phyloP scores from a whole-genome alignment of 148 eudicot genomes.

The Chenopodium suecicum region DNA sequence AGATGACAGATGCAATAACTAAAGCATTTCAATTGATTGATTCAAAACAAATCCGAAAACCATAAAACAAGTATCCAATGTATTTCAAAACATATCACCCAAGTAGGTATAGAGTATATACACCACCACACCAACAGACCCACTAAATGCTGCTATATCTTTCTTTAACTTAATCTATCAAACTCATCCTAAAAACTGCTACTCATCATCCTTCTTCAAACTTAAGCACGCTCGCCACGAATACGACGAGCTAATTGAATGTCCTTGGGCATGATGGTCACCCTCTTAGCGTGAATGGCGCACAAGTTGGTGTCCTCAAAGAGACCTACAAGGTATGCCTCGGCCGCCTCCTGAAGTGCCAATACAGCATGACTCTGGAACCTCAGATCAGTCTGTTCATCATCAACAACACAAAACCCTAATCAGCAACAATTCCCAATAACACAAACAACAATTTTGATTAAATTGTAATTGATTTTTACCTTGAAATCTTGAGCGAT shows the following conservation, averaged over 20 bases:
- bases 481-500: constrained; percentile 71
- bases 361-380: constrained; percentile 63
- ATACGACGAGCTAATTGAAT: constrained; percentile 48
- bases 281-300: constrained; percentile 52
- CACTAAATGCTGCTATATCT: too few species aligned
- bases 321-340: constrained; percentile 47
- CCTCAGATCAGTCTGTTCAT: constrained; percentile 45
- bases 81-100: too few species aligned
- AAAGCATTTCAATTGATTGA: too few species aligned
- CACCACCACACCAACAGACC: constrained; percentile 1
- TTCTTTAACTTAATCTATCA: too few species aligned
- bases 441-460: neutral
- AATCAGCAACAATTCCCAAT: neutral
- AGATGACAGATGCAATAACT: too few species aligned
- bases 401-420: neutral
- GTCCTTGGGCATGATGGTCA: constrained; percentile 53
- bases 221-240: constrained; percentile 52
- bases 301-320: constrained; percentile 47
- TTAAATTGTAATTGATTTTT: too few species aligned
- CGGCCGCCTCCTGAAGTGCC: constrained; percentile 55
- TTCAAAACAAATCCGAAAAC: too few species aligned
- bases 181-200: too few species aligned
- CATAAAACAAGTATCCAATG: too few species aligned
- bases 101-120: neutral
- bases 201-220: neutral